Conservation (phyloP, 2,329 filamentous ascomycete genomes). For the Emericellopsis cladophorae region DNA sequence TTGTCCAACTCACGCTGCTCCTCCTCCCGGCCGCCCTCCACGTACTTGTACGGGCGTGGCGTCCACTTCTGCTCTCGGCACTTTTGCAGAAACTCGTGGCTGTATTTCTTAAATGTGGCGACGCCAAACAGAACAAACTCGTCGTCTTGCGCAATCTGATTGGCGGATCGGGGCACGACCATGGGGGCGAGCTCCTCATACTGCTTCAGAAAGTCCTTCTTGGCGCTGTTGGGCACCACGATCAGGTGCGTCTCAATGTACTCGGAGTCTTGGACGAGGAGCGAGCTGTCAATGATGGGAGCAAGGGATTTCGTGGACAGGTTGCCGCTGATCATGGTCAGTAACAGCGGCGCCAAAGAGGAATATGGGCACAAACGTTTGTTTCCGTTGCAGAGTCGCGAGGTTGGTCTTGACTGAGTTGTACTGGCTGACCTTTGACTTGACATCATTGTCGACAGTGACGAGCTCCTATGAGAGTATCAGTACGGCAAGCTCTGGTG, state of each 20-base stretch:
- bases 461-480: slow-evolving; percentile 54
- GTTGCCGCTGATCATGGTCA: slow-evolving; percentile 53
- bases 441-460: slow-evolving; percentile 92
- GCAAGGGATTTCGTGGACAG: slow-evolving; percentile 87
- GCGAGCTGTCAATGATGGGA: slow-evolving; percentile 69
- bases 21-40: slow-evolving; percentile 78
- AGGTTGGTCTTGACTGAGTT: slow-evolving; percentile 81
- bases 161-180: slow-evolving; percentile 84
- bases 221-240: slow-evolving; percentile 66
- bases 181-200: slow-evolving; percentile 85
- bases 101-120: slow-evolving; percentile 87
- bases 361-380: slow-evolving; percentile 51
- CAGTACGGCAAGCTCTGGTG: background rate
- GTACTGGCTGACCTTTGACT: slow-evolving; percentile 88
- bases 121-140: slow-evolving; percentile 85
- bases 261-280: slow-evolving; percentile 81
- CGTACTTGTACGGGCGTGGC: slow-evolving; percentile 86
- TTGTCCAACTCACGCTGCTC: slow-evolving; percentile 79
- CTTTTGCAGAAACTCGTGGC: slow-evolving; percentile 79
- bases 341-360: background rate
- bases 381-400: slow-evolving; percentile 68
- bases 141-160: slow-evolving; percentile 70
- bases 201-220: slow-evolving; percentile 77
- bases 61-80: slow-evolving; percentile 90
- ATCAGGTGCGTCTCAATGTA: slow-evolving; percentile 94